These are phyloP conservation scores for Berberis vulgaris DNA, from an alignment of 164 flowering plant genomes.

Conservation along the genomic window DNA sequence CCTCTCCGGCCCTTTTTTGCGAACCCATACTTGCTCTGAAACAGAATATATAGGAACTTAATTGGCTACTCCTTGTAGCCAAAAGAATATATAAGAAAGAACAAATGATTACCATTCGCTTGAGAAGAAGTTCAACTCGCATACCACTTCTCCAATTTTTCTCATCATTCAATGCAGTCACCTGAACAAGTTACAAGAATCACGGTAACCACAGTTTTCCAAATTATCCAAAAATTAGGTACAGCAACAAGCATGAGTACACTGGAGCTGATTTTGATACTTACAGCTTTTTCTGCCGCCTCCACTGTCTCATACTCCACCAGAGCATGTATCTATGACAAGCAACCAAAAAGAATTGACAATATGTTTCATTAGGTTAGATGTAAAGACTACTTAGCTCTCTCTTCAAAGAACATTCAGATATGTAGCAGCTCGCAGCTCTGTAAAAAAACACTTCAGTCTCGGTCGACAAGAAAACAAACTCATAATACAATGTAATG, in stretches of 20 bases:
- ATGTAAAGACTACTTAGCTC: no score
- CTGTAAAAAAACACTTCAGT: no score
- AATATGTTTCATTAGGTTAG: neutral
- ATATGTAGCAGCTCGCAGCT: no score
- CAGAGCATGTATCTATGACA: constrained; percentile 66
- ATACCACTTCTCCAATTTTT: constrained; percentile 85
- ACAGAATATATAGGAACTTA: neutral
- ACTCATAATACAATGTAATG: no score
- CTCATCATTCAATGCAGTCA: constrained; percentile 57
- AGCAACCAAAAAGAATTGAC: neutral
- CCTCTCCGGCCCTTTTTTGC: constrained; percentile 36
- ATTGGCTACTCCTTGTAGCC: no score
- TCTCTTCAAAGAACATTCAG: no score
- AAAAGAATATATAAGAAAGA: constrained; percentile 1
- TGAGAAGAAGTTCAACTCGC: constrained; percentile 66
- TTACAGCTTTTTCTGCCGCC: constrained; percentile 92
- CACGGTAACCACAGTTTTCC: neutral
- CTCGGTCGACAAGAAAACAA: no score
- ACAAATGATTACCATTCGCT: constrained; percentile 35
- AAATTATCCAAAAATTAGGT: neutral
- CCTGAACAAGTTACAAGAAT: constrained; percentile 36
- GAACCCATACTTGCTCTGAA: constrained; percentile 43
- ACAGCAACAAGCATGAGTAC: neutral
- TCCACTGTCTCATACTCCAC: constrained; percentile 80
- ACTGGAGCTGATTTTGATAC: constrained; percentile 15